These are phyloP conservation scores for Daedaleopsis sinensis DNA, from an alignment of 768 basidiomycete genomes.

Conservation along the genomic window DNA sequence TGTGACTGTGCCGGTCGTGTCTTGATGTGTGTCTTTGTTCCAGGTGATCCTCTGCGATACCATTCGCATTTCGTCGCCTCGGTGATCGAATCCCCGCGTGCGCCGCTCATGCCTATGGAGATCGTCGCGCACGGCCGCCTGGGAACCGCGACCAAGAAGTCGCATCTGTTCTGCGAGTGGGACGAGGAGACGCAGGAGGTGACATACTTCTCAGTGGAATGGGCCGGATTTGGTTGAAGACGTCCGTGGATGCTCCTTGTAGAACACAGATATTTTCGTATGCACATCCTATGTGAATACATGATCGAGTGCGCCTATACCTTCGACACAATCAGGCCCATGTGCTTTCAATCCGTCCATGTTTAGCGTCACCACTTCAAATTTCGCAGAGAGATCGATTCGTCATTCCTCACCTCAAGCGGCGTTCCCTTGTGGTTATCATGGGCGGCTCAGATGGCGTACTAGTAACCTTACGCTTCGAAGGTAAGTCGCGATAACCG, in stretches of 20 bases:
- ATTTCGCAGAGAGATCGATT: no score
- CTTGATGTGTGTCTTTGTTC: not conserved
- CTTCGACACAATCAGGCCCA: no score
- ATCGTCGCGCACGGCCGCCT: slow-evolving; percentile 94
- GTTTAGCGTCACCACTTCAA: no score
- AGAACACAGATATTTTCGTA: no score
- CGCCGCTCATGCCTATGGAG: slow-evolving; percentile 82
- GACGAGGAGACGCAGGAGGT: slow-evolving; percentile 69
- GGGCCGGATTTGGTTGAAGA: slow-evolving; percentile 84
- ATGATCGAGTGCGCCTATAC: no score
- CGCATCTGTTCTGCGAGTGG: slow-evolving; percentile 90
- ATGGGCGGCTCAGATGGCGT: no score
- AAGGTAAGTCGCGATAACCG: no score
- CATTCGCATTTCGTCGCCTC: slow-evolving; percentile 95
- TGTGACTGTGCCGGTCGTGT: not conserved
- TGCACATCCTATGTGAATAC: no score
- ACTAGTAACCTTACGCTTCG: no score
- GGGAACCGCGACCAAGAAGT: slow-evolving; percentile 97
- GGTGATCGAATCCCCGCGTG: slow-evolving; percentile 65
- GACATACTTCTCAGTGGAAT: slow-evolving; percentile 82
- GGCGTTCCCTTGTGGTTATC: no score
- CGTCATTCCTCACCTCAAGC: no score
- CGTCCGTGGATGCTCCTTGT: not conserved
- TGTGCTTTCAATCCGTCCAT: no score
- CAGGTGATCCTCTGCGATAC: slow-evolving; percentile 93